phyloP scores from a whole-genome alignment of 2,329 filamentous ascomycete genomes.

The Colletotrichum liriopes region DNA sequence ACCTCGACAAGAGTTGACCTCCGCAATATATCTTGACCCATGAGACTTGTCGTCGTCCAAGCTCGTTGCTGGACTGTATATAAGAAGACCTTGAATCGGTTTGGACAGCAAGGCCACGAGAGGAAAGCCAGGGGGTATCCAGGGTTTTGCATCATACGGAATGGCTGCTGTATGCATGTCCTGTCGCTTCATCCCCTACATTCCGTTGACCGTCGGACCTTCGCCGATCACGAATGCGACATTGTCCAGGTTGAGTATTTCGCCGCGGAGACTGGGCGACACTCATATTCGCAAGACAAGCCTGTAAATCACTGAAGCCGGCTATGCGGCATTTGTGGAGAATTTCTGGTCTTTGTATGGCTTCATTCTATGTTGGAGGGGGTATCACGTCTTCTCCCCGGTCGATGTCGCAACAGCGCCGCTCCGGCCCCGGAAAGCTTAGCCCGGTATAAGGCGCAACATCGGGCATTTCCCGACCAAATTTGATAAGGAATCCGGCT shows the following conservation, averaged over 20 bases:
- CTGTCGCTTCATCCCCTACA: background rate
- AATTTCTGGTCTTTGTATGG: background rate
- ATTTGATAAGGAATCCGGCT: background rate
- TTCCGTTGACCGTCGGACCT: background rate
- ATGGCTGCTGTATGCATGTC: background rate
- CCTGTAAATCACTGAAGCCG: background rate
- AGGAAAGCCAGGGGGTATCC: background rate
- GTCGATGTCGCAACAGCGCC: conserved; percentile 28
- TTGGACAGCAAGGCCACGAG: background rate
- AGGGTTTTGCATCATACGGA: background rate
- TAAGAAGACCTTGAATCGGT: background rate
- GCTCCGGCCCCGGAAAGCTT: background rate
- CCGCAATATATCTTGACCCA: background rate
- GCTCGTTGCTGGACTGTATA: background rate
- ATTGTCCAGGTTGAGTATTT: no score
- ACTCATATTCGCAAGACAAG: background rate
- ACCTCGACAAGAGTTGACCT: background rate
- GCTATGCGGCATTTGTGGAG: background rate
- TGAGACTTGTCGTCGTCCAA: background rate
- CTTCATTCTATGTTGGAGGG: background rate
- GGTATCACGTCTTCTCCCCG: conserved; percentile 28
- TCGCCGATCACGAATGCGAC: background rate
- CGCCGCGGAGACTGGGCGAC: background rate
- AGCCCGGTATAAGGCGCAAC: background rate
- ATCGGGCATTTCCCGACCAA: background rate